Evolutionary conservation across 169 alveolate species (phyloP).

Genomic region (Cryptosporidium ubiquitum): DNA sequence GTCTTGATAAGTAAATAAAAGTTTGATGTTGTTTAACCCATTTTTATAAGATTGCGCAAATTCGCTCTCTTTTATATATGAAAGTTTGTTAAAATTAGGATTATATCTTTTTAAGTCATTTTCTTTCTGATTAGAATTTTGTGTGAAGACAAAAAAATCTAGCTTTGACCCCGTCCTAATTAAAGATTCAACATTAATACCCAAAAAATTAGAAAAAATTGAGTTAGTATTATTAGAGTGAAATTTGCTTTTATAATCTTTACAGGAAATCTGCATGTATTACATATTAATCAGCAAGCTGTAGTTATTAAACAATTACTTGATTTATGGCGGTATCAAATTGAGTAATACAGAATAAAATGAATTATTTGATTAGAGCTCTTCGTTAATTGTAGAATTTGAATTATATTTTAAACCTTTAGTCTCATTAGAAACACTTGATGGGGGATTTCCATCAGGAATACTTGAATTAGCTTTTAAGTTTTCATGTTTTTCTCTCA

Average conservation of each 20-base stretch:
- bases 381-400: conserved; percentile 2
- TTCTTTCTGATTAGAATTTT: neutral
- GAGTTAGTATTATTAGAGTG: neutral
- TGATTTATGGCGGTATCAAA: conserved; percentile 2
- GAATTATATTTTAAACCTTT: neutral
- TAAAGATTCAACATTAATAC: neutral
- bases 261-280: neutral
- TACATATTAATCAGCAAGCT: neutral
- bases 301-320: conserved; percentile 5
- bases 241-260: neutral
- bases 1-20: neutral
- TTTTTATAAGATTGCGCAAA: neutral
- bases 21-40: neutral
- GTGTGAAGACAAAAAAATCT: neutral
- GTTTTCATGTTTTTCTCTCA: conserved; percentile 89
- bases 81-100: neutral
- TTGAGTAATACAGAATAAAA: neutral
- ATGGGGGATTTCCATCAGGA: neutral
- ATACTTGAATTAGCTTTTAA: neutral
- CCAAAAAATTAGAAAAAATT: neutral
- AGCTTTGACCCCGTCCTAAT: neutral
- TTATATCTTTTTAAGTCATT: neutral
- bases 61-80: neutral
- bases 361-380: neutral
- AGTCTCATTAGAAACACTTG: conserved; percentile 31